A percentile compares a stretch with the other conserved stretches of the same genome.
Conservation (phyloP, 1,284 basidiomycete species). For the Blastosporella zonata region DNA sequence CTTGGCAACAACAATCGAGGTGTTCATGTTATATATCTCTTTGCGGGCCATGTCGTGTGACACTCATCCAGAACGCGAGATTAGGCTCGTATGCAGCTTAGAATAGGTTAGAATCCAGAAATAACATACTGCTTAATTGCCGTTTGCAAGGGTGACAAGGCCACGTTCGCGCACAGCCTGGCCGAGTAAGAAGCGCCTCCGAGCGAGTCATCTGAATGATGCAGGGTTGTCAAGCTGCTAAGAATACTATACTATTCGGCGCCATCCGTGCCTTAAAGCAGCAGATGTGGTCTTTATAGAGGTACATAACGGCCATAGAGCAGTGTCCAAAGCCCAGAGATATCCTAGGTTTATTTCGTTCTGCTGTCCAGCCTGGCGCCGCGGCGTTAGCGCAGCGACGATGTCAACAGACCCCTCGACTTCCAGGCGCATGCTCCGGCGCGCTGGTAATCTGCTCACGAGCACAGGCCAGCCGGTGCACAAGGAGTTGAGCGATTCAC, state of each 20-base stretch:
- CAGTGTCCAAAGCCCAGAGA: background rate
- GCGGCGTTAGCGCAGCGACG: background rate
- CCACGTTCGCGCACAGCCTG: constrained; percentile 11
- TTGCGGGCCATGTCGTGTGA: no score
- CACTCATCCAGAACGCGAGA: no score
- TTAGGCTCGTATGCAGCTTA: no score
- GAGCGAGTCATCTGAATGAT: constrained; percentile 10
- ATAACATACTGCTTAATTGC: no score
- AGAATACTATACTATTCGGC: background rate
- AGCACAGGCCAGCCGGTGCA: constrained; percentile 15
- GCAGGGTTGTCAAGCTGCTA: constrained; percentile 1
- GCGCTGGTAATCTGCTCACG: constrained; percentile 22
- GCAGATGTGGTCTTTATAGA: background rate
- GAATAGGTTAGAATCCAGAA: no score
- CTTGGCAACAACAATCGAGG: no score
- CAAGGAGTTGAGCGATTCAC: constrained; percentile 14
- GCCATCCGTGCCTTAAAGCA: constrained; percentile 1
- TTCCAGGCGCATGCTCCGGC: constrained; percentile 16
- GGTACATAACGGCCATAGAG: constrained; percentile 1
- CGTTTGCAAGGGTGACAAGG: constrained; percentile 1
- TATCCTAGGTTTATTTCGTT: background rate
- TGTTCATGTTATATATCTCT: no score
- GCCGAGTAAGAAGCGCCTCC: constrained; percentile 1
- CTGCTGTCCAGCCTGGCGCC: constrained; percentile 2
- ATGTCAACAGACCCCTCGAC: constrained; percentile 7